Evolutionary conservation across 1,284 basidiomycete genomes (phyloP).

Genomic region (Rhizoctonia solani): DNA sequence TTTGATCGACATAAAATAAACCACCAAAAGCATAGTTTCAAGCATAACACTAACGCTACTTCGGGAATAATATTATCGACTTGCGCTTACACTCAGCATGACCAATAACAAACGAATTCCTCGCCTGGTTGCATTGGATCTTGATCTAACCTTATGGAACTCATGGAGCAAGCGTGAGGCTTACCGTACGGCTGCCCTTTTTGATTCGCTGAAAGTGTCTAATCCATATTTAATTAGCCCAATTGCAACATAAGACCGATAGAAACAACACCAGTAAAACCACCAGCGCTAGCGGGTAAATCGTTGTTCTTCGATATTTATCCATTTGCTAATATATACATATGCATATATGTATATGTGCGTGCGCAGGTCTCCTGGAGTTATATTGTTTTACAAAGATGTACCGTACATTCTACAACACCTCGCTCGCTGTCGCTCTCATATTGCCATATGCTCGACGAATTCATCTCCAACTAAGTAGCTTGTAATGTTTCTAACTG

Average conservation of each 20-base stretch:
- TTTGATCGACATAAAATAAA: no score
- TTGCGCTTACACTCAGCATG: no score
- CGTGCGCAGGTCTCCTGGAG: conserved; percentile 55
- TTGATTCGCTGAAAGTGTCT: not conserved
- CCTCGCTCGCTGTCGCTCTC: conserved; percentile 57
- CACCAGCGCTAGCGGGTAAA: conserved; percentile 64
- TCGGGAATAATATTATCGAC: no score
- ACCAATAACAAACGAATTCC: conserved; percentile 56
- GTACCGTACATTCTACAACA: conserved; percentile 75
- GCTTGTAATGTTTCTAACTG: conserved; percentile 43
- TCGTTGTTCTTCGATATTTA: no score
- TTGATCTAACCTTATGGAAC: conserved; percentile 86
- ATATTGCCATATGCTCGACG: conserved; percentile 76
- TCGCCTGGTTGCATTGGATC: conserved; percentile 77
- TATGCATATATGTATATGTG: conserved; percentile 45
- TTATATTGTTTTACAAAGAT: conserved; percentile 73
- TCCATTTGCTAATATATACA: not conserved
- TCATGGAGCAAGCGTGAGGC: conserved; percentile 82
- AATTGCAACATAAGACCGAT: conserved; percentile 63
- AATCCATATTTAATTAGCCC: conserved; percentile 49
- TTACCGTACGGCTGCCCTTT: conserved; percentile 47
- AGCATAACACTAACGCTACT: no score
- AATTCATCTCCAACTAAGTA: conserved; percentile 73
- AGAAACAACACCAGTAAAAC: conserved; percentile 62
- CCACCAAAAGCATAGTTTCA: no score